Conservation (phyloP, 495 filamentous ascomycete genomes). For the Astrothelium subdiscretum region DNA sequence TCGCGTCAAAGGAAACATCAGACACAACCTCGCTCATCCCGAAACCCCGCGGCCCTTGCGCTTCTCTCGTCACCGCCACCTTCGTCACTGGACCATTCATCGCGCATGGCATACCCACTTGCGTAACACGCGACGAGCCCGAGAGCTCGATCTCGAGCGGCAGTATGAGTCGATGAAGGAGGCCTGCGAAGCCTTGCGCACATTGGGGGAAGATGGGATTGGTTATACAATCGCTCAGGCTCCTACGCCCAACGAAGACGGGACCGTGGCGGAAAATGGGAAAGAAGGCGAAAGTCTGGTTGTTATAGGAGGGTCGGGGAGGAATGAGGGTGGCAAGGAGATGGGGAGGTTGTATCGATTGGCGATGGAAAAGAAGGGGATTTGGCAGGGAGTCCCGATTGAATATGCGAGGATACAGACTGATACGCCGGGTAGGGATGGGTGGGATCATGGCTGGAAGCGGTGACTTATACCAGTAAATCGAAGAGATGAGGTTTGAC, state of each 20-base stretch:
- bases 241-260: background rate
- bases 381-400: constrained; percentile 64
- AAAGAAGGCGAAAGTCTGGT: constrained; percentile 22
- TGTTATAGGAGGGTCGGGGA: constrained; percentile 42
- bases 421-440: constrained; percentile 56
- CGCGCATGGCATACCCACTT: constrained; percentile 76
- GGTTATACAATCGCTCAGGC: background rate
- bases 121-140: constrained; percentile 45
- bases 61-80: constrained; percentile 73
- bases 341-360: constrained; percentile 70
- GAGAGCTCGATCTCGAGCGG: constrained; percentile 53
- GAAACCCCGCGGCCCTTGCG: constrained; percentile 65
- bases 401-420: constrained; percentile 80
- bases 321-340: constrained; percentile 44
- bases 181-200: constrained; percentile 71
- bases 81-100: constrained; percentile 99
- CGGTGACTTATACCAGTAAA: background rate
- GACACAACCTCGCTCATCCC: constrained; percentile 54
- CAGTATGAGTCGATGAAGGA: constrained; percentile 68
- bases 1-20: constrained; percentile 40
- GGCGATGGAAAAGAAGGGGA: constrained; percentile 73
- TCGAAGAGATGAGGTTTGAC: background rate
- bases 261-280: background rate
- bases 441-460: constrained; percentile 71
- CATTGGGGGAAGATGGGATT: constrained; percentile 23